These are phyloP conservation scores for Aspergillus versicolor DNA, from an alignment of 2,329 filamentous ascomycete genomes.

Conservation along the genomic window DNA sequence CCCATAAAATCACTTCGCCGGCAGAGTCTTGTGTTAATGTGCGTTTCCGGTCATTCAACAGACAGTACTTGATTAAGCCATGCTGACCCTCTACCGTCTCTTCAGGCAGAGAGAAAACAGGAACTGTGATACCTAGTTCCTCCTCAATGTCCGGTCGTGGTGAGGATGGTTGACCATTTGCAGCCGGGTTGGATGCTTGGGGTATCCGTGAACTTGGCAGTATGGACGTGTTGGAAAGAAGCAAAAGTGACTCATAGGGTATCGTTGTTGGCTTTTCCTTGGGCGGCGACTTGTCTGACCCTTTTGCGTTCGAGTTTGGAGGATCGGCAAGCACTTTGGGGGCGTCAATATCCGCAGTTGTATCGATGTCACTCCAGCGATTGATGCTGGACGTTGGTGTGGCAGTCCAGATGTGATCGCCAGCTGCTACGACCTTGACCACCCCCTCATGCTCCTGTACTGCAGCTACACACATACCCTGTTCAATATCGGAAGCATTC, in stretches of 20 bases:
- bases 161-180: conserved; percentile 53
- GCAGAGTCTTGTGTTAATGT: conserved; percentile 92
- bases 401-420: conserved; percentile 83
- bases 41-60: conserved; percentile 85
- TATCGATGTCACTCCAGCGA: conserved; percentile 85
- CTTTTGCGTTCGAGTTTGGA: conserved; percentile 41
- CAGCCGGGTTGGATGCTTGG: conserved; percentile 53
- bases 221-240: conserved; percentile 78
- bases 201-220: conserved; percentile 63
- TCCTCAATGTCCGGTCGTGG: conserved; percentile 56
- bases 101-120: conserved; percentile 67
- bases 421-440: conserved; percentile 60
- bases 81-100: conserved; percentile 94
- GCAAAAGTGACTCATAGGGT: conserved; percentile 72
- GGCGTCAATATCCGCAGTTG: conserved; percentile 64
- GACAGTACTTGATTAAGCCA: conserved; percentile 86
- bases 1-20: conserved; percentile 93
- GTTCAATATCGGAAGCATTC: conserved; percentile 72
- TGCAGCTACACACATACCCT: conserved; percentile 85
- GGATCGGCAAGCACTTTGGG: conserved; percentile 45
- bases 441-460: conserved; percentile 82
- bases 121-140: conserved; percentile 54
- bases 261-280: conserved; percentile 53
- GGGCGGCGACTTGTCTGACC: conserved; percentile 16
- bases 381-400: conserved; percentile 91